Conservation (phyloP, 192 early-diverging fungal genomes). For the Umbelopsis sp. region DNA sequence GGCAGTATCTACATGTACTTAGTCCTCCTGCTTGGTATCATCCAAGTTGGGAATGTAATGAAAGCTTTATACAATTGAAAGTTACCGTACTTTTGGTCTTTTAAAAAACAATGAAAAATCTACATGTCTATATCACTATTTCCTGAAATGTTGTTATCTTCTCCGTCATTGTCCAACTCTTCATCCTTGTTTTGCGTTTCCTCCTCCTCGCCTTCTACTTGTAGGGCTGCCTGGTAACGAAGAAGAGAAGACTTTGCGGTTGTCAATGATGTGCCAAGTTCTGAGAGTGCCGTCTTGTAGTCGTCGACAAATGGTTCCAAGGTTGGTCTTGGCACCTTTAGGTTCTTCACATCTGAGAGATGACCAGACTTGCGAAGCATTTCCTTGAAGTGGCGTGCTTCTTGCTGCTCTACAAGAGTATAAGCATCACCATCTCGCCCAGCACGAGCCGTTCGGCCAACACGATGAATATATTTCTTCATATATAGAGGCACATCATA, state of each 20-base stretch:
- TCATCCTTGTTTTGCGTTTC: not conserved
- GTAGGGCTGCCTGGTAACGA: not conserved
- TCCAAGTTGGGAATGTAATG: not conserved
- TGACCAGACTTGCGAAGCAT: slow-evolving; percentile 70
- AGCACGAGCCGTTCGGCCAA: slow-evolving; percentile 90
- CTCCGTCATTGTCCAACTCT: not conserved
- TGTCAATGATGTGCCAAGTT: slow-evolving; percentile 30
- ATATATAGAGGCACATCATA: slow-evolving; percentile 85
- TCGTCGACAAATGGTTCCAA: slow-evolving; percentile 36
- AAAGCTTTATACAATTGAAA: not conserved
- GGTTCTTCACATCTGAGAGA: slow-evolving; percentile 50
- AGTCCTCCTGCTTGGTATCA: not conserved
- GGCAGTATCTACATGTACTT: not conserved
- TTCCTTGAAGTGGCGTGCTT: slow-evolving; percentile 70
- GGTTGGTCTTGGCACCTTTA: slow-evolving; percentile 51
- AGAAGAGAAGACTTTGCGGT: not conserved
- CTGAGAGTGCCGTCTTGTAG: slow-evolving; percentile 41
- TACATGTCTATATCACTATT: slow-evolving; percentile 1
- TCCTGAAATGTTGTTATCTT: not conserved
- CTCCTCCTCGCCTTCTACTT: not conserved
- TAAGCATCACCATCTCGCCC: slow-evolving; percentile 81
- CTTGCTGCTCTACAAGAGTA: slow-evolving; percentile 69
- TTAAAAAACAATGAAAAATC: not conserved
- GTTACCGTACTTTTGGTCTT: not conserved
- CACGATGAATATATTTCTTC: slow-evolving; percentile 90